Conservation (phyloP, 257 asterid genomes). For the Solanum rostratum region DNA sequence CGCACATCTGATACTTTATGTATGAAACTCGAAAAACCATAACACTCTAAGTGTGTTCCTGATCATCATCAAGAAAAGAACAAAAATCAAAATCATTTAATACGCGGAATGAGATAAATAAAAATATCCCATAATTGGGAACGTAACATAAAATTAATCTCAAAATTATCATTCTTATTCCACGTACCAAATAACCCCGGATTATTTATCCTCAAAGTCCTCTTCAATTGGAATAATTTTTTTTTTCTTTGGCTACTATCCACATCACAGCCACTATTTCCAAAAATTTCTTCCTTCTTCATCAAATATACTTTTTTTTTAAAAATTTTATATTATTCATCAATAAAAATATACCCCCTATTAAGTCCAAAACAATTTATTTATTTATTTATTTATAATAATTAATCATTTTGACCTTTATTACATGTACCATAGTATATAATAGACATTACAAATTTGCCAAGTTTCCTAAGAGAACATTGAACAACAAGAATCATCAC, state of each 20-base stretch:
- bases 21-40: neutral
- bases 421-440: neutral
- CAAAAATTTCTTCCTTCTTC: neutral
- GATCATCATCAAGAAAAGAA: neutral
- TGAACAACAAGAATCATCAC: neutral
- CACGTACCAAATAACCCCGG: neutral
- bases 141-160: neutral
- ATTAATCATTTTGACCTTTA: neutral
- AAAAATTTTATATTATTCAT: too few species aligned
- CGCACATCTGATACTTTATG: too few species aligned
- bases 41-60: neutral
- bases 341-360: neutral
- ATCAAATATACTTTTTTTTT: neutral
- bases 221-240: neutral
- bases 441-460: neutral
- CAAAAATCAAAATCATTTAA: neutral
- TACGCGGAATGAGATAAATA: neutral
- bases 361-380: neutral
- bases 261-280: neutral
- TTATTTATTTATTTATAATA: too few species aligned
- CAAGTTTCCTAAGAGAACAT: neutral
- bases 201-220: neutral
- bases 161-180: neutral
- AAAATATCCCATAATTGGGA: neutral
- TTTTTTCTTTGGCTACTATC: neutral